Evolutionary conservation across 228 moss, liverwort and hornwort genomes (phyloP).

Genomic region (Sphagnum magellanicum): DNA sequence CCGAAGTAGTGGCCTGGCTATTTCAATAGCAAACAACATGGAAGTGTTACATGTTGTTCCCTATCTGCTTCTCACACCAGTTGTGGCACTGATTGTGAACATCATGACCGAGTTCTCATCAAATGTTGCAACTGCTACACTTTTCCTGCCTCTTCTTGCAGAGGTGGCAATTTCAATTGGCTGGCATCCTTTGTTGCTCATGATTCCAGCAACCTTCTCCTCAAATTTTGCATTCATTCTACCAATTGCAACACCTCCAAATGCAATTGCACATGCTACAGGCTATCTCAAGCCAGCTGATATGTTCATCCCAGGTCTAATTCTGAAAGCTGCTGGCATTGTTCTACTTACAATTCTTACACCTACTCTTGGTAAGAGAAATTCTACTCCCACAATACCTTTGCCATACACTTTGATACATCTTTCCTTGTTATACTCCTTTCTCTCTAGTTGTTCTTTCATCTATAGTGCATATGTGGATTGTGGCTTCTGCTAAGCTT

Average conservation of each 20-base stretch:
- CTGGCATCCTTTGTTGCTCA: constrained; percentile 77
- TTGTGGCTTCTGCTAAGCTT: no score
- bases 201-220: constrained; percentile 72
- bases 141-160: constrained; percentile 82
- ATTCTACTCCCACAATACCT: no score
- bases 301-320: constrained; percentile 53
- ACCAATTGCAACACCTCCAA: constrained; percentile 84
- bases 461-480: no score
- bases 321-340: constrained; percentile 62
- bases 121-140: constrained; percentile 74
- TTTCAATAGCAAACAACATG: constrained; percentile 52
- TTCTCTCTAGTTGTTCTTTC: no score
- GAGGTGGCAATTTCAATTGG: constrained; percentile 70
- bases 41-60: constrained; percentile 58
- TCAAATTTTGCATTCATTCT: constrained; percentile 66
- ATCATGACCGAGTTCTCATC: constrained; percentile 74
- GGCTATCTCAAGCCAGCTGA: constrained; percentile 59
- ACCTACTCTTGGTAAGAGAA: constrained; percentile 62
- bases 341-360: constrained; percentile 54
- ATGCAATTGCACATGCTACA: constrained; percentile 68
- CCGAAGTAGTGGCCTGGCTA: constrained; percentile 56
- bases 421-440: no score
- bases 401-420: no score
- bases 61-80: constrained; percentile 52
- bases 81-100: constrained; percentile 40